A percentile compares a stretch with the other conserved stretches of the same genome.
Conservation (phyloP, 2,329 filamentous ascomycete genomes). For the Colletotrichum trifolii region DNA sequence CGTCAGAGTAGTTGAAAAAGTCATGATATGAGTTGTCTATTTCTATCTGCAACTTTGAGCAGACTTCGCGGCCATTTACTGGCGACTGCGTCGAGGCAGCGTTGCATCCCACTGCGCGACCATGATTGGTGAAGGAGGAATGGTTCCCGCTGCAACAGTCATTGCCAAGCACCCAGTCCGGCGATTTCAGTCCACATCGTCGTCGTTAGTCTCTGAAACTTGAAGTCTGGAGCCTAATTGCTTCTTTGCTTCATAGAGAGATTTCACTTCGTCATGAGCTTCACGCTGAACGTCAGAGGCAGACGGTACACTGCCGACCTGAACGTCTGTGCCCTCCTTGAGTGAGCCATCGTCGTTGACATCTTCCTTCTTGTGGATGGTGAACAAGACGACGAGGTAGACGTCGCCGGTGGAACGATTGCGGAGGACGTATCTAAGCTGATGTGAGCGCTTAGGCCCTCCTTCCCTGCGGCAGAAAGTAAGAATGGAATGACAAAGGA, state of each 20-base stretch:
- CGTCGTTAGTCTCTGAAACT: slow-evolving; percentile 46
- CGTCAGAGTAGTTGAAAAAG: too few relatives aligned
- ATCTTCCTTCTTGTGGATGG: slow-evolving; percentile 76
- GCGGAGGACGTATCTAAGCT: slow-evolving; percentile 91
- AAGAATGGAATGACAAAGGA: slow-evolving; percentile 39
- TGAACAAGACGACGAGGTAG: slow-evolving; percentile 86
- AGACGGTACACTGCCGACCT: slow-evolving; percentile 36
- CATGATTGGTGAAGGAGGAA: too few relatives aligned
- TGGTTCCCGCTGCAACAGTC: too few relatives aligned
- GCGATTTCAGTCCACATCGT: slow-evolving; percentile 56
- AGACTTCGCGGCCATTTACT: too few relatives aligned
- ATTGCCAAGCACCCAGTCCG: too few relatives aligned
- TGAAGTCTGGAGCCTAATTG: slow-evolving; percentile 44
- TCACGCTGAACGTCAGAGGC: slow-evolving; percentile 39
- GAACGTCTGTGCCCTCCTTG: slow-evolving; percentile 53
- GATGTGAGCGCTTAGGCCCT: slow-evolving; percentile 74
- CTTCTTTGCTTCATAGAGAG: slow-evolving; percentile 52
- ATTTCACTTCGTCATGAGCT: slow-evolving; percentile 47
- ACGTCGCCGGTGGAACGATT: slow-evolving; percentile 78
- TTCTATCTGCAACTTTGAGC: too few relatives aligned
- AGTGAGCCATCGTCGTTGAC: slow-evolving; percentile 68
- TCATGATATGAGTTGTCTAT: too few relatives aligned
- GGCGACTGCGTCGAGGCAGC: too few relatives aligned
- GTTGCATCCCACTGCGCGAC: too few relatives aligned
- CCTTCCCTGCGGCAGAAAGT: slow-evolving; percentile 39